Evolutionary conservation across 2,329 filamentous ascomycete genomes (phyloP), one percentile per base, ranked within the genome.

Genomic region (Pseudogymnoascus sp.): DNA sequence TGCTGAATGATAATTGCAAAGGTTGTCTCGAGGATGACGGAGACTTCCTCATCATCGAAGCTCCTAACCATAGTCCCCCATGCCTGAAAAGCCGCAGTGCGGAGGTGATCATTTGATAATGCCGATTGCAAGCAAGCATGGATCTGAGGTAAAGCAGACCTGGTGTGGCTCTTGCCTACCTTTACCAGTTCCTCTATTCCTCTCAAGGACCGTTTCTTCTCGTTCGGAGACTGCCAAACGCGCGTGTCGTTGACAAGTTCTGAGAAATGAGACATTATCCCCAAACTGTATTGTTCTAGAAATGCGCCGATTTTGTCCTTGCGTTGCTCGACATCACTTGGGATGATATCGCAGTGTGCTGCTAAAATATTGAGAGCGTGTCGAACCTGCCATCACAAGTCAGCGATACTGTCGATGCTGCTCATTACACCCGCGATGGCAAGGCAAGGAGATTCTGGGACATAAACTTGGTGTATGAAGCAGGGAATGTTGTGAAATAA

Each of bases 61-160:
- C 87, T 83, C 29, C 77, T 82, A 15, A 97, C 81, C 76, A 99
- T 86, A 7, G 86, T 82, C 27, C 85, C 82, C 94, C 94, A 99
- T 58, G 92, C 90, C 3, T 82, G 84, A 69, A 97, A 92, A 1
- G 92, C 90, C 31, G 85, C 80, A 64, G 90, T 82, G 64, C 90
- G 86, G n/a, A 99, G 80, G 55, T 87, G 82, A 48, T 86, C 80
- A 59, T 89, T 84, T 13, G 88, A 82, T 64, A 97, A 82, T 0
- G 92, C 92, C 21, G 91, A 92, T 65, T 96, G 86, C 10, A 99
- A 79, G 71, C 90, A 97, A n/a, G 93, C 92, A 67, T 91, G 91
- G 62, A 97, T 93, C 86, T 93, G 69, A 21, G 94, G 93, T 40
- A 96, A 80, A 59, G 90, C 94, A 68, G 88, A 86, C 64, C 86